Percentiles rank a stretch among this genome's conserved stretches.
These are phyloP conservation scores for Scheffersomyces quercinus DNA, from an alignment of 1,139 yeast genomes.

Conservation along the genomic window DNA sequence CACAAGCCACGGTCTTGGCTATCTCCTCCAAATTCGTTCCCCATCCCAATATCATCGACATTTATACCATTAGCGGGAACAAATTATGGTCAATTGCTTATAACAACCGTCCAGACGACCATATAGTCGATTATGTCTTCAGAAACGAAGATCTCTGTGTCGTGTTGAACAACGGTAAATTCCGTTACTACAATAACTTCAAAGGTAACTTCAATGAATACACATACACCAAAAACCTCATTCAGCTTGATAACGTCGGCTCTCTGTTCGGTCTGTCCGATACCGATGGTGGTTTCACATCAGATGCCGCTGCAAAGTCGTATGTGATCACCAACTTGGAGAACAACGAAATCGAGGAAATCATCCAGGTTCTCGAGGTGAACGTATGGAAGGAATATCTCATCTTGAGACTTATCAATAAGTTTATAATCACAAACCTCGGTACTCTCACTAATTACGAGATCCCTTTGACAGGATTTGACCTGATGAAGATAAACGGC, in stretches of 20 bases:
- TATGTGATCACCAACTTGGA: conserved; percentile 36
- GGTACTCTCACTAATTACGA: conserved; percentile 25
- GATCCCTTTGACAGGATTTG: conserved; percentile 23
- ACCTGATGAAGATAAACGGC: conserved; percentile 18
- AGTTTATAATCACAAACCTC: conserved; percentile 30
- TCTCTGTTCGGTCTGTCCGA: conserved; percentile 35
- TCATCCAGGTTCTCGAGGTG: conserved; percentile 25
- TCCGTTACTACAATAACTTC: conserved; percentile 68
- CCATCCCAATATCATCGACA: conserved; percentile 41
- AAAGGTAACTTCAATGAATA: conserved; percentile 64
- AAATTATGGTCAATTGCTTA: conserved; percentile 50
- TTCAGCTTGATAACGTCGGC: conserved; percentile 34
- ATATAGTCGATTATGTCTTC: conserved; percentile 58
- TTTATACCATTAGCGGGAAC: conserved; percentile 57
- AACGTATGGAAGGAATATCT: conserved; percentile 31
- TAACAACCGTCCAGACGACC: conserved; percentile 53
- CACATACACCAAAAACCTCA: conserved; percentile 33
- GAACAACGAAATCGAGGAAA: conserved; percentile 31
- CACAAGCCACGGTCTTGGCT: conserved; percentile 37
- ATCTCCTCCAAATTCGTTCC: conserved; percentile 34
- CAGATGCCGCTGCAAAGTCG: conserved; percentile 1
- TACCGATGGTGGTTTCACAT: conserved; percentile 15
- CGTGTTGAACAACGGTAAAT: conserved; percentile 55
- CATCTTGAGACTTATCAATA: conserved; percentile 29
- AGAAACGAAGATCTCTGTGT: conserved; percentile 63